These are phyloP conservation scores for Xanthoconium stramineum DNA, from an alignment of 768 basidiomycete genomes.

Conservation along the genomic window DNA sequence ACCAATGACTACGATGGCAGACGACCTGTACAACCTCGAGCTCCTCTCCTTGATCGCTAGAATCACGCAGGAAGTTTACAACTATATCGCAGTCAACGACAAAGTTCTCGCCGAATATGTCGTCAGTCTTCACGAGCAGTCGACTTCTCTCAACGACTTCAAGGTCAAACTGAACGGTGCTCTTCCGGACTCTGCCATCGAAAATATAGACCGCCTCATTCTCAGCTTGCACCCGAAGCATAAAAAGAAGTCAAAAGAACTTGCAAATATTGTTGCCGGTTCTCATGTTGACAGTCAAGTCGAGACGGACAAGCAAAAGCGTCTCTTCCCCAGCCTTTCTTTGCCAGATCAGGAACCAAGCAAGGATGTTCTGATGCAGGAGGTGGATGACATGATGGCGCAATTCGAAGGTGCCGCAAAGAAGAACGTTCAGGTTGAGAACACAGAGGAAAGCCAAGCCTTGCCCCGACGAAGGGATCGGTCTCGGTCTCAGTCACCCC, in stretches of 20 bases:
- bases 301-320: slow-evolving; percentile 74
- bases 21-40: slow-evolving; percentile 92
- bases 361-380: slow-evolving; percentile 83
- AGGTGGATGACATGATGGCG: slow-evolving; percentile 87
- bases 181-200: slow-evolving; percentile 87
- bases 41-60: slow-evolving; percentile 86
- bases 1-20: slow-evolving; percentile 47
- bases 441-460: slow-evolving; percentile 42
- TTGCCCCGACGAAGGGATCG: slow-evolving; percentile 61
- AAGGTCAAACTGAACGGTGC: slow-evolving; percentile 73
- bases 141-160: slow-evolving; percentile 77
- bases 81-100: slow-evolving; percentile 81
- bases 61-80: slow-evolving; percentile 91
- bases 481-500: slow-evolving; percentile 44
- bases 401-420: slow-evolving; percentile 67
- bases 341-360: slow-evolving; percentile 65
- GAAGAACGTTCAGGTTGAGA: slow-evolving; percentile 47
- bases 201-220: slow-evolving; percentile 92
- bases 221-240: slow-evolving; percentile 94
- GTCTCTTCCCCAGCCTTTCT: slow-evolving; percentile 89
- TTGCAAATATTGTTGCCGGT: slow-evolving; percentile 36
- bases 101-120: slow-evolving; percentile 95
- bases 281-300: slow-evolving; percentile 32
- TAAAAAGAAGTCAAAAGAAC: slow-evolving; percentile 59
- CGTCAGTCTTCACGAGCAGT: slow-evolving; percentile 82